phyloP scores from a whole-genome alignment of 345 rosid genomes.

The Dimocarpus longan region DNA sequence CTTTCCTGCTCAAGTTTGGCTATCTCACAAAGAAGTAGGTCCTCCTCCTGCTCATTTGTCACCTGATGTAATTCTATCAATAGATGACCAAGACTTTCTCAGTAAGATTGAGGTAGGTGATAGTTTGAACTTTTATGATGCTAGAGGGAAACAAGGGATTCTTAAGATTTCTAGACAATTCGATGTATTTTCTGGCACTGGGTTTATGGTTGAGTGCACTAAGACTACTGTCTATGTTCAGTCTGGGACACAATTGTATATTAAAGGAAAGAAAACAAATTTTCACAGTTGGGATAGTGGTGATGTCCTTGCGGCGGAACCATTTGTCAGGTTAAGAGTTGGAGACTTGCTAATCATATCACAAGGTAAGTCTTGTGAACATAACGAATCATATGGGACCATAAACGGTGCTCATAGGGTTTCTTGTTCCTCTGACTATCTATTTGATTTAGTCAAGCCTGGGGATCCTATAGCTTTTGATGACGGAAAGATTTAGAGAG shows the following conservation, averaged over 20 bases:
- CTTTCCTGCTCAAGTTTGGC: slow-evolving; percentile 62
- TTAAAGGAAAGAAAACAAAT: slow-evolving; percentile 55
- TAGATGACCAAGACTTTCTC: slow-evolving; percentile 48
- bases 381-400: slow-evolving; percentile 28
- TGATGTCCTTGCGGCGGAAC: slow-evolving; percentile 58
- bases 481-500: slow-evolving; percentile 73
- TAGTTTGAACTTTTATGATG: slow-evolving; percentile 47
- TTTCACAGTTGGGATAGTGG: slow-evolving; percentile 47
- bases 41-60: slow-evolving; percentile 58
- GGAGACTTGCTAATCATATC: slow-evolving; percentile 65
- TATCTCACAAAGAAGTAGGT: slow-evolving; percentile 49
- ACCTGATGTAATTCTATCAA: slow-evolving; percentile 47
- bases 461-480: slow-evolving; percentile 70
- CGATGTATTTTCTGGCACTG: slow-evolving; percentile 53
- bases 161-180: slow-evolving; percentile 47
- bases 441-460: slow-evolving; percentile 62
- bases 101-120: slow-evolving; percentile 50
- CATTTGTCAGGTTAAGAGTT: slow-evolving; percentile 52
- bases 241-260: slow-evolving; percentile 49
- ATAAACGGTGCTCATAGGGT: slow-evolving; percentile 45
- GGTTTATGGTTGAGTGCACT: slow-evolving; percentile 57
- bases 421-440: slow-evolving; percentile 58
- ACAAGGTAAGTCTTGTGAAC: slow-evolving; percentile 36
- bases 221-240: slow-evolving; percentile 60
- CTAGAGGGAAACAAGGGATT: slow-evolving; percentile 59